Evolutionary conservation across 495 filamentous ascomycete species (phyloP).

Genomic region (Aspergillus steynii): DNA sequence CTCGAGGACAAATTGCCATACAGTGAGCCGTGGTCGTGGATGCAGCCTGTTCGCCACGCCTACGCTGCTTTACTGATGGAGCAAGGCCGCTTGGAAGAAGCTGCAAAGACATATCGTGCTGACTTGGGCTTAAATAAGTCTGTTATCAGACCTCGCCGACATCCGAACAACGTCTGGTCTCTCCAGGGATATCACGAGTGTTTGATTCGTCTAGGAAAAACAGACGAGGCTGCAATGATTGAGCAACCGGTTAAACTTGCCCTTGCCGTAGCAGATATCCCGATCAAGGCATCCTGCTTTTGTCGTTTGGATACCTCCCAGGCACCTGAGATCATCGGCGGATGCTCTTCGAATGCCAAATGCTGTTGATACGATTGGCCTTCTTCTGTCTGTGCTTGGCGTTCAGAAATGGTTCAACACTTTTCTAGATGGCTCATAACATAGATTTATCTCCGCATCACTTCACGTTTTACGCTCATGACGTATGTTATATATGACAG

Average conservation of each 20-base stretch:
- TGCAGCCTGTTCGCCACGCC: conserved; percentile 67
- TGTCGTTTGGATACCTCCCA: conserved; percentile 47
- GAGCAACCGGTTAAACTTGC: conserved; percentile 49
- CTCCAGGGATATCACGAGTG: conserved; percentile 69
- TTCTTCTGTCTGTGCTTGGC: too few species aligned
- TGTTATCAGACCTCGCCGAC: conserved; percentile 55
- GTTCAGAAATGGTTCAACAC: too few species aligned
- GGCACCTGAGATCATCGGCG: conserved; percentile 13
- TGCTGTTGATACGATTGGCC: neutral
- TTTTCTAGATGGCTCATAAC: too few species aligned
- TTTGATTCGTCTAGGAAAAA: conserved; percentile 50
- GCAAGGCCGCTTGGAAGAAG: conserved; percentile 57
- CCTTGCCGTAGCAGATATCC: conserved; percentile 55
- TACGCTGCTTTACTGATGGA: conserved; percentile 64
- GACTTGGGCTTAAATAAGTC: conserved; percentile 60
- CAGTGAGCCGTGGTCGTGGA: conserved; percentile 70
- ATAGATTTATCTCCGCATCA: too few species aligned
- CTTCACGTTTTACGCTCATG: too few species aligned
- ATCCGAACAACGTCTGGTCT: conserved; percentile 69
- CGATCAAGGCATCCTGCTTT: conserved; percentile 60
- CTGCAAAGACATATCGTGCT: conserved; percentile 54
- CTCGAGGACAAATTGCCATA: conserved; percentile 59
- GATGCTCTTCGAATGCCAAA: conserved; percentile 15
- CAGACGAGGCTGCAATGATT: conserved; percentile 51
- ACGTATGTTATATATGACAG: too few species aligned